Conservation (phyloP, 1,284 basidiomycete species). For the Ustilago curta region DNA sequence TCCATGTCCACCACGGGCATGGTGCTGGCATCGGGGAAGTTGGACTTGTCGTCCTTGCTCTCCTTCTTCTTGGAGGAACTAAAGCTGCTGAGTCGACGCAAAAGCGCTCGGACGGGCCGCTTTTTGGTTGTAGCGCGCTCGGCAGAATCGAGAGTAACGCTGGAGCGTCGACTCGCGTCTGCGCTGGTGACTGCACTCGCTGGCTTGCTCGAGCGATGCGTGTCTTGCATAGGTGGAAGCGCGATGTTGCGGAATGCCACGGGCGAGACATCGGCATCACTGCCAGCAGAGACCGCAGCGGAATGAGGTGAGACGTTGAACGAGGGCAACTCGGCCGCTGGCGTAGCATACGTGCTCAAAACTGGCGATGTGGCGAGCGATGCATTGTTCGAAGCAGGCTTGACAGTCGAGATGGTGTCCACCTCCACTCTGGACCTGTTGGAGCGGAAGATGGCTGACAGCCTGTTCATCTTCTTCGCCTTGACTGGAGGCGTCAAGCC, state of each 20-base stretch:
- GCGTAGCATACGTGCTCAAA: conserved; percentile 26
- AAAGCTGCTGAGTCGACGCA: conserved; percentile 54
- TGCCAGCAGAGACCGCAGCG: conserved; percentile 28
- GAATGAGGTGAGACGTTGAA: conserved; percentile 31
- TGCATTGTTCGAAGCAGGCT: conserved; percentile 1
- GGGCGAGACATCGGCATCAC: conserved; percentile 41
- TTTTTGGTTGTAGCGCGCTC: conserved; percentile 19
- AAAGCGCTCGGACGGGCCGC: conserved; percentile 21
- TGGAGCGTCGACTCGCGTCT: conserved; percentile 30
- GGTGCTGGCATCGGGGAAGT: conserved; percentile 33
- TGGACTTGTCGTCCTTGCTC: conserved; percentile 31
- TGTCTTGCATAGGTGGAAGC: conserved; percentile 16
- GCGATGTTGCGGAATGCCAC: conserved; percentile 35
- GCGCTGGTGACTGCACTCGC: conserved; percentile 13
- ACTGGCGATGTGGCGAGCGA: conserved; percentile 11
- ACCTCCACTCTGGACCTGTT: conserved; percentile 24
- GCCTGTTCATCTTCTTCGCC: conserved; percentile 14
- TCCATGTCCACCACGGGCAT: conserved; percentile 45
- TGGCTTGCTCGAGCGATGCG: conserved; percentile 9
- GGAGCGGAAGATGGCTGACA: conserved; percentile 34
- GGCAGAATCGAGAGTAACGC: conserved; percentile 12
- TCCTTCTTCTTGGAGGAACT: conserved; percentile 26
- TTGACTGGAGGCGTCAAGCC: conserved; percentile 13
- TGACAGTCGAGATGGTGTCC: conserved; percentile 9
- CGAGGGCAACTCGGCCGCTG: conserved; percentile 16